These are phyloP conservation scores for Fusarium tricinctum DNA, from an alignment of 2,329 filamentous ascomycete species.

Conservation along the genomic window DNA sequence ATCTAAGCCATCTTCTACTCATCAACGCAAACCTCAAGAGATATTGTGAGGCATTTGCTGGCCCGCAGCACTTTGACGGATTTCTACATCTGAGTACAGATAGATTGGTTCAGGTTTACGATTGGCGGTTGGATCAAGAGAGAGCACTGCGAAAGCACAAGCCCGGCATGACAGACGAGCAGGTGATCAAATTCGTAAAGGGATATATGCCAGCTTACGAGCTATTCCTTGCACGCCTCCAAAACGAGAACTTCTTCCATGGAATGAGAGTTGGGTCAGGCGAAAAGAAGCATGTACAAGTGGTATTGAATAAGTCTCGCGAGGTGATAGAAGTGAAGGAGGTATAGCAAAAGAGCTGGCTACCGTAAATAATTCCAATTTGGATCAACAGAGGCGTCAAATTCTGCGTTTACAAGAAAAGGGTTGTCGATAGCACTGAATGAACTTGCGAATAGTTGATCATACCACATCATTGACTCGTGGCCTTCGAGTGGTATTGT, in stretches of 20 bases:
- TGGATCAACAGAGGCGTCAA: slow-evolving; percentile 53
- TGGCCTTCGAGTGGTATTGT: slow-evolving; percentile 48
- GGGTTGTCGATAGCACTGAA: slow-evolving; percentile 55
- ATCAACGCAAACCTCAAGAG: slow-evolving; percentile 46
- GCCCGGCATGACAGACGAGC: slow-evolving; percentile 46
- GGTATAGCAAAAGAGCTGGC: slow-evolving; percentile 8
- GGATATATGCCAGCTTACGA: slow-evolving; percentile 50
- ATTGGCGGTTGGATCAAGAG: slow-evolving; percentile 44
- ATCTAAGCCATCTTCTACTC: slow-evolving; percentile 33
- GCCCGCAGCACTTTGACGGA: slow-evolving; percentile 39
- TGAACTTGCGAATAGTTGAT: slow-evolving; percentile 53
- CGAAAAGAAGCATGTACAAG: slow-evolving; percentile 33
- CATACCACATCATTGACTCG: slow-evolving; percentile 55
- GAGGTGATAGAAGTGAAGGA: slow-evolving; percentile 30
- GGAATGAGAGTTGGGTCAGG: neutral
- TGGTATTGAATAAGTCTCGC: slow-evolving; percentile 21
- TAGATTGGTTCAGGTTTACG: slow-evolving; percentile 41
- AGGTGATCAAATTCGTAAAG: slow-evolving; percentile 43
- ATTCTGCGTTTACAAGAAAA: slow-evolving; percentile 52
- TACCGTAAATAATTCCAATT: slow-evolving; percentile 51
- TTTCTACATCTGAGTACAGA: slow-evolving; percentile 47
- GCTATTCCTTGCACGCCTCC: slow-evolving; percentile 40
- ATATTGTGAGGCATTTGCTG: slow-evolving; percentile 38
- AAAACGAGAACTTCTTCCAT: slow-evolving; percentile 37
- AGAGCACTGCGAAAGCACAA: slow-evolving; percentile 37